phyloP scores from a whole-genome alignment of 2,329 filamentous ascomycete species.

The Talaromyces sp. region DNA sequence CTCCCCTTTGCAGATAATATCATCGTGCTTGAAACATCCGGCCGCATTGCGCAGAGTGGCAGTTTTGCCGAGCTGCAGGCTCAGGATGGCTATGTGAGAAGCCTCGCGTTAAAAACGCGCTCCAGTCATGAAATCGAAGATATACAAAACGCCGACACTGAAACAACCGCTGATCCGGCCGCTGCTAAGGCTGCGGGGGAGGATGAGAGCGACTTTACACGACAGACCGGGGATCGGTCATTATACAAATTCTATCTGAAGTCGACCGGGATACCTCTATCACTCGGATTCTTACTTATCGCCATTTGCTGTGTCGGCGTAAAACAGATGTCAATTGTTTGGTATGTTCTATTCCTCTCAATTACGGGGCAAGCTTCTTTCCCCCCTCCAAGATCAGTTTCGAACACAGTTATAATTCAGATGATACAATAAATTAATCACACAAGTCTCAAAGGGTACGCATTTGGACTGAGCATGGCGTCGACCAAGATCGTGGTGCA shows the following conservation, averaged over 20 bases:
- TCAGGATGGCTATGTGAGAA: slow-evolving; percentile 9
- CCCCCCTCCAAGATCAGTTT: neutral
- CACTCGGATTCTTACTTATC: neutral
- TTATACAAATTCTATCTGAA: neutral
- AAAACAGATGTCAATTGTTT: neutral
- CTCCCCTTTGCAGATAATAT: slow-evolving; percentile 40
- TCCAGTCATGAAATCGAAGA: no score
- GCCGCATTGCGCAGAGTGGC: slow-evolving; percentile 38
- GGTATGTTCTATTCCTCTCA: neutral
- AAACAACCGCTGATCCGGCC: no score
- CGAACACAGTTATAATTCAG: neutral
- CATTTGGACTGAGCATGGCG: neutral
- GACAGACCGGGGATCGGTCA: neutral
- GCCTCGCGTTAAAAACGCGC: no score
- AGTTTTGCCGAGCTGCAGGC: slow-evolving; percentile 19
- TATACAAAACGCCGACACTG: no score
- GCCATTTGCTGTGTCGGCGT: neutral
- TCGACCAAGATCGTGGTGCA: neutral
- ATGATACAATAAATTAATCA: no score
- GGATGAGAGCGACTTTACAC: neutral
- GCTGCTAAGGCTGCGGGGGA: no score
- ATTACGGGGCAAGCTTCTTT: neutral
- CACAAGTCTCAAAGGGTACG: neutral
- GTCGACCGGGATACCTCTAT: neutral
- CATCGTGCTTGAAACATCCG: slow-evolving; percentile 32